Base-by-base conservation (phyloP, 306 rosid genomes). In the Cicer pinnatifidum region DNA sequence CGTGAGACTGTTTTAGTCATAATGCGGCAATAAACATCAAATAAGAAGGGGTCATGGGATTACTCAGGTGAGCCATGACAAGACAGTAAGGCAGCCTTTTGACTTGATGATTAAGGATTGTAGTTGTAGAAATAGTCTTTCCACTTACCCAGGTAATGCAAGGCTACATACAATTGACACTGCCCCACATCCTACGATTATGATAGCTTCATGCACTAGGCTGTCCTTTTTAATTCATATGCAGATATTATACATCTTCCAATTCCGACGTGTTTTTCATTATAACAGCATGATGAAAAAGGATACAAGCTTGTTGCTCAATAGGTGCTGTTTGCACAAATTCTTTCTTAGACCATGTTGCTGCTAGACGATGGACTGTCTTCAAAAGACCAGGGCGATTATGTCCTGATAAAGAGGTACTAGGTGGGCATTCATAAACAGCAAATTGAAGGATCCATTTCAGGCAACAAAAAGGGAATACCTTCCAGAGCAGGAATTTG, bases 301-400 rank as follows among this genome's bases (percentile, higher is more conserved):
- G 96, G 97, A 94, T 94, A 91, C 98, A 94, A 72, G 85, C 87
- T 83, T 94, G 98, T 84, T 91, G 96, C 82, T 94, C 97, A 71
- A 84, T 76, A 67, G 95, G 65, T 61, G 91, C 86, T 77, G 96
- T 83, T 84, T 94, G 98, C 82, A 94, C 90, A 83, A 89, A 91
- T 75, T 91, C 98, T 82, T 74, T 89, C 72, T 87, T 87, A 72
- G 89, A 88, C 98, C 98, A 94, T 65, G 82, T 88, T 73, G 88
- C 78, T 66, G 85, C 45, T 78, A 94, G 80, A 64, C 79, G 86
- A 78, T 88, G 94, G 67, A 94, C 70, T 6, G 71, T 72, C 77
- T 80, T 84, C 67, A 85, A 79, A 76, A 88, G 81, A 63, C 75
- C 83, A 57, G 70, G 33, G 78, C 69, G 76, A 77, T 43, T 78